Evolutionary conservation across 2,329 filamentous ascomycete genomes (phyloP), one percentile per base, ranked within the genome.

Genomic region (Volutella citrinella): DNA sequence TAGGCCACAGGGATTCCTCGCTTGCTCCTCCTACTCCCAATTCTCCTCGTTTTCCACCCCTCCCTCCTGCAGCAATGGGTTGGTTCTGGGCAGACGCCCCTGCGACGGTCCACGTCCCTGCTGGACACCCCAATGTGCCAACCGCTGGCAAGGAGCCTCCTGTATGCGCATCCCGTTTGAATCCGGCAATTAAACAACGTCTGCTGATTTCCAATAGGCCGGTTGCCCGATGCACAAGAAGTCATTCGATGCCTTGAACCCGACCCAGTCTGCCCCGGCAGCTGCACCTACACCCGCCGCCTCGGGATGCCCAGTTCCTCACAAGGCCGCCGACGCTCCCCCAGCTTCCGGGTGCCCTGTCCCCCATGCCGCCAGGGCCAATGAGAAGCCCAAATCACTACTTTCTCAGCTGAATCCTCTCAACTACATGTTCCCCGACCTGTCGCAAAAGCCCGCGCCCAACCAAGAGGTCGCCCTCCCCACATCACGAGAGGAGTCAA

Each of bases 391-490:
- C 23, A 63, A 64, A 39, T 74, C 72, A 2, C 55, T 73, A 14
- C 57, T 80, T 9, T 78, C 76, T 4, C 74, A 72, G 52, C 65
- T 80, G 34, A 80, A 80, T 53, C 76, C 76, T 6, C 74, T 98
- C 33, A 98, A 98, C 69, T 96, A 91, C 72, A 98, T 98, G 91
- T 95, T 94, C 61, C 73, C 78, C 24, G 79, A 84, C 42, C 72
- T 97, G 27, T 91, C 90, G 7, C 91, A 97, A 65, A 76, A 80
- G 19, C 84, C 77, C 30, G 80, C 87, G 4, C 70, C 79, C 0
- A 71, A 85, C 43, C 93, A 98, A 63, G 75, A 77, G 5, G 65
- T 85, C 17, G 69, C 74, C 16, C 78, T 98, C 2, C 86, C 90
- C 1, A 84, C 90, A 3, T 76, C 81, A 7, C 85, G 93, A 49